Evolutionary conservation across 805 yeast genomes (phyloP).

Genomic region (Candida michaelii): DNA sequence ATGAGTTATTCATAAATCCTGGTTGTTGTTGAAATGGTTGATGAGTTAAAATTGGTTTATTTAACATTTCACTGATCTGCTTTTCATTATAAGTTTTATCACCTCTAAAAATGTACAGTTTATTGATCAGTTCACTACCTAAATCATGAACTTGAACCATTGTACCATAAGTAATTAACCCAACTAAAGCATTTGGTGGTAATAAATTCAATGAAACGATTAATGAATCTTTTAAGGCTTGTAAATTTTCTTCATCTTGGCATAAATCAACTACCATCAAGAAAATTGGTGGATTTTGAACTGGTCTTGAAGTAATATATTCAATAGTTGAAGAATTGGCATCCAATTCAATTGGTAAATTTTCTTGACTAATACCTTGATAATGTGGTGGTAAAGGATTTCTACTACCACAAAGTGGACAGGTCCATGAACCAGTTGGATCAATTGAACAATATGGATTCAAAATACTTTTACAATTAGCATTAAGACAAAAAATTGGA

Average conservation of each 20-base stretch:
- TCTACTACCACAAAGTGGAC: constrained; percentile 54
- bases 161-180: constrained; percentile 59
- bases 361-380: constrained; percentile 19
- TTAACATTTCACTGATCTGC: constrained; percentile 31
- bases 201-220: constrained; percentile 43
- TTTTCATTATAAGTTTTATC: constrained; percentile 48
- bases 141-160: constrained; percentile 60
- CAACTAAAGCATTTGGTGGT: constrained; percentile 57
- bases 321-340: constrained; percentile 52
- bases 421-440: constrained; percentile 46
- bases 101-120: constrained; percentile 55
- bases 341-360: constrained; percentile 34
- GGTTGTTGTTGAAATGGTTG: constrained; percentile 7
- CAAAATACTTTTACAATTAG: constrained; percentile 53
- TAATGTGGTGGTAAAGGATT: constrained; percentile 39
- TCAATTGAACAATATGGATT: constrained; percentile 50
- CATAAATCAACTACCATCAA: constrained; percentile 60
- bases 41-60: constrained; percentile 14
- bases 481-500: constrained; percentile 41
- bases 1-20: constrained; percentile 12
- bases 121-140: constrained; percentile 27
- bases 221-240: constrained; percentile 49
- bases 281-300: constrained; percentile 48
- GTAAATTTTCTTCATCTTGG: constrained; percentile 48
- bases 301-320: constrained; percentile 41